Evolutionary conservation across 2,329 filamentous ascomycete genomes (phyloP).

Genomic region (Colletotrichum graminicola): DNA sequence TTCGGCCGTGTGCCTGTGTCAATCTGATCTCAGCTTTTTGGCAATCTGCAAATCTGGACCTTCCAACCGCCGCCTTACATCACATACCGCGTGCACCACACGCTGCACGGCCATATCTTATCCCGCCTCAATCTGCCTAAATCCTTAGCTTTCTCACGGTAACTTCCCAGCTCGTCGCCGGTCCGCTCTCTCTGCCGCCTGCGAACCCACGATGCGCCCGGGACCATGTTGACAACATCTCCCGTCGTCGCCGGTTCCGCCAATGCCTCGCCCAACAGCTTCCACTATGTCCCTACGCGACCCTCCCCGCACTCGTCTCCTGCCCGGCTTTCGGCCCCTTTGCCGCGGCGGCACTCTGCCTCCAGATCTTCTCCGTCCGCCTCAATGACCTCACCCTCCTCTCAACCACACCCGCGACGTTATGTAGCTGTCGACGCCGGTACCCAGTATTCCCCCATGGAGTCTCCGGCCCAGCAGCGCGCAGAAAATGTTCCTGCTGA

Average conservation of each 20-base stretch:
- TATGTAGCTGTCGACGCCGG: constrained; percentile 63
- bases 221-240: constrained; percentile 72
- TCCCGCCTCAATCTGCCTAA: background rate
- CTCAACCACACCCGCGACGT: constrained; percentile 50
- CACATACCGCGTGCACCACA: background rate
- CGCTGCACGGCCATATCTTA: constrained; percentile 1
- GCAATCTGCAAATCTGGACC: constrained; percentile 35
- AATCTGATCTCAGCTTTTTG: constrained; percentile 29
- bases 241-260: constrained; percentile 63
- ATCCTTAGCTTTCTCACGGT: constrained; percentile 5
- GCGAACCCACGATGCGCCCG: constrained; percentile 58
- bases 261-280: constrained; percentile 64
- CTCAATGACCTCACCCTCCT: constrained; percentile 48
- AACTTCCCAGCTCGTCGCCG: constrained; percentile 15
- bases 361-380: constrained; percentile 51
- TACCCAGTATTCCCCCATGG: constrained; percentile 64
- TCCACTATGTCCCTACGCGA: constrained; percentile 62
- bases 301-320: constrained; percentile 57
- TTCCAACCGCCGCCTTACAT: constrained; percentile 7
- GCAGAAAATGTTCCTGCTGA: constrained; percentile 40
- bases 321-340: constrained; percentile 55
- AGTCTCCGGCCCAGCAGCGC: constrained; percentile 46
- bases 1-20: constrained; percentile 10
- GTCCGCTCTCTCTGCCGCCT: constrained; percentile 13
- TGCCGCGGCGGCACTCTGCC: constrained; percentile 55